Conservation (phyloP, 306 rosid species). For the Oxytropis ochrocephala region DNA sequence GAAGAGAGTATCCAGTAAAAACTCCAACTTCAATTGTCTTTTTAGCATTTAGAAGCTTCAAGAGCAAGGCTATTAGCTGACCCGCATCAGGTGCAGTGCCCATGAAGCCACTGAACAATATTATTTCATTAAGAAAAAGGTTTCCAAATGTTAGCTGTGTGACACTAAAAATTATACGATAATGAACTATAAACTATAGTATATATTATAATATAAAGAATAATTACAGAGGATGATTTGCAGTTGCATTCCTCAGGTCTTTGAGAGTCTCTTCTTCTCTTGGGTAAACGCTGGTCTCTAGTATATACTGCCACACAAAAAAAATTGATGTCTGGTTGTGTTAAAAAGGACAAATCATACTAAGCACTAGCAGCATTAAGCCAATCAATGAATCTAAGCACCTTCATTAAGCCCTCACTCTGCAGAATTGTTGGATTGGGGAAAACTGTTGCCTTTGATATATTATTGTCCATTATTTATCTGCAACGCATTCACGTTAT, state of each 20-base stretch:
- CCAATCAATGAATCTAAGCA: background rate
- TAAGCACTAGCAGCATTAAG: background rate
- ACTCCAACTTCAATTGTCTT: slow-evolving; percentile 55
- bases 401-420: slow-evolving; percentile 20
- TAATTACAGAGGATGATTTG: slow-evolving; percentile 25
- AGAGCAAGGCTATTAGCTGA: slow-evolving; percentile 19
- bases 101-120: slow-evolving; percentile 20
- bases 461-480: slow-evolving; percentile 7
- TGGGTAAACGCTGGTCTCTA: slow-evolving; percentile 33
- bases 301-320: slow-evolving; percentile 25
- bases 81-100: slow-evolving; percentile 33
- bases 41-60: slow-evolving; percentile 30
- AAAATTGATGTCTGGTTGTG: background rate
- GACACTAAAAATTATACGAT: too few relatives aligned
- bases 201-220: too few relatives aligned
- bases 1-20: slow-evolving; percentile 65
- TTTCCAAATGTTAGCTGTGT: background rate
- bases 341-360: background rate
- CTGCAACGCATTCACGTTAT: background rate
- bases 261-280: slow-evolving; percentile 31
- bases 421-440: slow-evolving; percentile 9
- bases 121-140: background rate
- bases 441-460: background rate
- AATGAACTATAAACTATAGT: too few relatives aligned
- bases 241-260: slow-evolving; percentile 26